phyloP scores from a whole-genome alignment of 352 stramenopile genomes.

The Plasmopara muralis region DNA sequence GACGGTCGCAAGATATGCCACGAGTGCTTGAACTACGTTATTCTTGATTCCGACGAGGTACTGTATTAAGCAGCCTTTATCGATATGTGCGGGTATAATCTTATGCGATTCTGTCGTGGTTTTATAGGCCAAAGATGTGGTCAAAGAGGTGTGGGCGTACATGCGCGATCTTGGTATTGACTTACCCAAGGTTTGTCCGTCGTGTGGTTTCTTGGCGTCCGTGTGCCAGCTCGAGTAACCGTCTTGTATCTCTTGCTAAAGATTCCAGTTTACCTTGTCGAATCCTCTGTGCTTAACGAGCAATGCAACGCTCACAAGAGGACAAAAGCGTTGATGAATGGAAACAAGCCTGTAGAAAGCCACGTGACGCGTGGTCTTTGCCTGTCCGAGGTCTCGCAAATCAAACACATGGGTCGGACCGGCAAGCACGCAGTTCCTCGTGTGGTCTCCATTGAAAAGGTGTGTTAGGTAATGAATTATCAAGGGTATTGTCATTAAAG shows the following conservation, averaged over 20 bases:
- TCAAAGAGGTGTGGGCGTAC: conserved; percentile 66
- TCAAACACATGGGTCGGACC: conserved; percentile 42
- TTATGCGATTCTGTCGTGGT: not conserved
- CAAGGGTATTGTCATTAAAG: not conserved
- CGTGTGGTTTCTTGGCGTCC: not conserved
- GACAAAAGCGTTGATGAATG: conserved; percentile 19
- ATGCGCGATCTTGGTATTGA: conserved; percentile 60
- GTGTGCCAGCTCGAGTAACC: no score
- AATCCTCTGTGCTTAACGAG: conserved; percentile 48
- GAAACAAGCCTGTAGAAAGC: conserved; percentile 25
- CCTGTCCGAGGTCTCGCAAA: conserved; percentile 46
- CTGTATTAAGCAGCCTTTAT: not conserved
- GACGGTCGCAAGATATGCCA: conserved; percentile 64
- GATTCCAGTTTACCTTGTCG: conserved; percentile 62
- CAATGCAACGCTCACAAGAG: conserved; percentile 31
- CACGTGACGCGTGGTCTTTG: conserved; percentile 49
- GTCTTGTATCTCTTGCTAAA: conserved; percentile 7
- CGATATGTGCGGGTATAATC: not conserved
- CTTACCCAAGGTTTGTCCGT: conserved; percentile 37
- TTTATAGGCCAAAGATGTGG: conserved; percentile 25
- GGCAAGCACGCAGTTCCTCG: conserved; percentile 32
- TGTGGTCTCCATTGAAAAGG: conserved; percentile 45
- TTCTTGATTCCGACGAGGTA: conserved; percentile 61
- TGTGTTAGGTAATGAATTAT: conserved; percentile 10
- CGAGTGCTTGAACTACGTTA: conserved; percentile 48